These are phyloP conservation scores for Dipteronia dyeriana DNA, from an alignment of 345 rosid species.

Conservation along the genomic window DNA sequence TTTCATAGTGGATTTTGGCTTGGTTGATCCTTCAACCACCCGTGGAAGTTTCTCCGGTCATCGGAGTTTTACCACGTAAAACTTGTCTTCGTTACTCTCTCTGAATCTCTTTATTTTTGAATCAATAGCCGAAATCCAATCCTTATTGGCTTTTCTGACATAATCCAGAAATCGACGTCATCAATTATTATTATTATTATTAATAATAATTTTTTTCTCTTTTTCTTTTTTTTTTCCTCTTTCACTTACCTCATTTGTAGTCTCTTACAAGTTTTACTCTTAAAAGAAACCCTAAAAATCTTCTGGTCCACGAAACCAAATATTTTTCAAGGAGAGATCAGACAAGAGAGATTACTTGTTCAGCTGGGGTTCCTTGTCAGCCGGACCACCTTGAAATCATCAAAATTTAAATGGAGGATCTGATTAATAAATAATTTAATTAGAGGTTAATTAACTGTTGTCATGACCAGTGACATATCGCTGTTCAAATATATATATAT, in stretches of 20 bases:
- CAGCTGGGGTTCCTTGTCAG: conserved; percentile 56
- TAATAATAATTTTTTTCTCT: background rate
- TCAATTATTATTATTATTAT: background rate
- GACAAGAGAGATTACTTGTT: conserved; percentile 46
- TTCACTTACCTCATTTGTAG: conserved; percentile 33
- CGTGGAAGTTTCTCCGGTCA: too few relatives aligned
- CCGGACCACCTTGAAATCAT: conserved; percentile 35
- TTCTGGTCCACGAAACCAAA: conserved; percentile 30
- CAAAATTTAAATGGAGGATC: conserved; percentile 33
- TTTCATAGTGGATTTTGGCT: too few relatives aligned
- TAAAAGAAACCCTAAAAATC: conserved; percentile 20
- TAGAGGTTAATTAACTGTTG: conserved; percentile 32
- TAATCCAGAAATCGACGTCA: too few relatives aligned
- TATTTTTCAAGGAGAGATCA: conserved; percentile 15
- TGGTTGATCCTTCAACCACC: too few relatives aligned
- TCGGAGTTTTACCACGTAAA: too few relatives aligned
- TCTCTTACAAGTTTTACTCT: conserved; percentile 36
- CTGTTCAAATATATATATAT: too few relatives aligned
- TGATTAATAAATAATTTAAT: conserved; percentile 22
- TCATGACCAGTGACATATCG: too few relatives aligned
- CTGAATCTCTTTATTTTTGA: too few relatives aligned
- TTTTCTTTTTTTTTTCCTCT: conserved; percentile 2
- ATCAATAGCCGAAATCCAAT: too few relatives aligned
- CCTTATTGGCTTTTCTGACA: too few relatives aligned
- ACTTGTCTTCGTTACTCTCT: too few relatives aligned